Conservation (phyloP, 768 basidiomycete species). For the Clitopilus hobsonii region DNA sequence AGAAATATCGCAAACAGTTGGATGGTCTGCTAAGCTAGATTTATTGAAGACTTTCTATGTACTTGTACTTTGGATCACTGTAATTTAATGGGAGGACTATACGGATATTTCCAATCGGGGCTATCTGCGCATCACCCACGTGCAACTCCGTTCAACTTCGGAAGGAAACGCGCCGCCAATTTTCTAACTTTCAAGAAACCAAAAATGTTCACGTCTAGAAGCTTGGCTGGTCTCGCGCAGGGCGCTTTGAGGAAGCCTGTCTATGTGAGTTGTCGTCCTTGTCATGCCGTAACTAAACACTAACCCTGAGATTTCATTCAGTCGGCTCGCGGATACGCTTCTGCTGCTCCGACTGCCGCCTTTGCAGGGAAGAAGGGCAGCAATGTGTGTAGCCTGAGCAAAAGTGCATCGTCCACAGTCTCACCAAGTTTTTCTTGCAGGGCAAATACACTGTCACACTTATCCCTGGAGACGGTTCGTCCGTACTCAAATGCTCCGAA, state of each 20-base stretch:
- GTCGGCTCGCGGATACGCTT: slow-evolving; percentile 52
- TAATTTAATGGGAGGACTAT: slow-evolving; percentile 9
- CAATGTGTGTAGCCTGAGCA: slow-evolving; percentile 54
- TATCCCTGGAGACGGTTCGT: slow-evolving; percentile 92
- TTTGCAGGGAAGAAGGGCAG: slow-evolving; percentile 88
- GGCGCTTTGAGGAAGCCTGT: slow-evolving; percentile 35
- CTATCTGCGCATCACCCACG: background rate
- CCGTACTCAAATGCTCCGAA: slow-evolving; percentile 3
- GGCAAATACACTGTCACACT: slow-evolving; percentile 96
- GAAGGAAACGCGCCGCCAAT: slow-evolving; percentile 14
- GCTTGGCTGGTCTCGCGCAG: slow-evolving; percentile 52
- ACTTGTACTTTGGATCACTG: slow-evolving; percentile 7
- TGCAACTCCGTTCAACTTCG: slow-evolving; percentile 7
- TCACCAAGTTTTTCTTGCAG: slow-evolving; percentile 34
- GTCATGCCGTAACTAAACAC: background rate
- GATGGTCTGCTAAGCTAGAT: slow-evolving; percentile 74
- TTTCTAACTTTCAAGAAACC: slow-evolving; percentile 14
- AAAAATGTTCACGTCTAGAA: slow-evolving; percentile 55
- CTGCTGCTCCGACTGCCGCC: slow-evolving; percentile 79
- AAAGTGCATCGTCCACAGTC: background rate
- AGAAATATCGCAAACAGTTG: slow-evolving; percentile 85
- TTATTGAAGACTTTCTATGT: slow-evolving; percentile 1
- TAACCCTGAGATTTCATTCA: slow-evolving; percentile 9
- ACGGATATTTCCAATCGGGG: background rate
- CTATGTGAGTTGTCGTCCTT: slow-evolving; percentile 36